Conservation (phyloP, 1,139 yeast genomes). For the Nakaseomyces kungkrabaensis region DNA sequence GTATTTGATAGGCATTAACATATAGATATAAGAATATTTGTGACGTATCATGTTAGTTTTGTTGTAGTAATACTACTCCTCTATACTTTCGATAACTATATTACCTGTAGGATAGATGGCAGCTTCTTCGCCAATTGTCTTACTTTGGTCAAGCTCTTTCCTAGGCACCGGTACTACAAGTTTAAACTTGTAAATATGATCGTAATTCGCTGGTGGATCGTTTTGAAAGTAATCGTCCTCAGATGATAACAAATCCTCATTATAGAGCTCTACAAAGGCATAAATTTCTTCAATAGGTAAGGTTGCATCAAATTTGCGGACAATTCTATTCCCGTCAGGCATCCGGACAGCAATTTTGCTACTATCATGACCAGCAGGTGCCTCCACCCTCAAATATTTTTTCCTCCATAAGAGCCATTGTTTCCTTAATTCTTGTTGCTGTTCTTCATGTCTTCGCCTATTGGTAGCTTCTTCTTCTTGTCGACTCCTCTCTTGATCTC, state of each 20-base stretch:
- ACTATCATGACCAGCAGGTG: conserved; percentile 18
- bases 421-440: conserved; percentile 20
- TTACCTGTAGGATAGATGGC: conserved; percentile 54
- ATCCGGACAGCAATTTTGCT: conserved; percentile 55
- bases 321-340: conserved; percentile 41
- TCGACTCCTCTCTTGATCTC: conserved; percentile 32
- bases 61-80: background rate
- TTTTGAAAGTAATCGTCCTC: conserved; percentile 13
- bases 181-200: conserved; percentile 38
- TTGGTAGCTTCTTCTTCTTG: conserved; percentile 22
- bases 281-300: conserved; percentile 46
- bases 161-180: conserved; percentile 52
- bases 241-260: conserved; percentile 29
- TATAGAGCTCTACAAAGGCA: conserved; percentile 43
- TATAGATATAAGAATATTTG: too few species aligned
- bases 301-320: conserved; percentile 40
- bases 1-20: too few species aligned
- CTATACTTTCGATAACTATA: conserved; percentile 39
- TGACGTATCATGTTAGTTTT: too few species aligned
- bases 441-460: conserved; percentile 11
- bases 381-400: conserved; percentile 32
- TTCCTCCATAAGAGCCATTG: conserved; percentile 43
- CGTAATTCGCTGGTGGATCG: conserved; percentile 34
- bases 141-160: conserved; percentile 31
- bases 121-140: conserved; percentile 34